phyloP scores from a whole-genome alignment of 345 rosid genomes.

The Turnera subulata region DNA sequence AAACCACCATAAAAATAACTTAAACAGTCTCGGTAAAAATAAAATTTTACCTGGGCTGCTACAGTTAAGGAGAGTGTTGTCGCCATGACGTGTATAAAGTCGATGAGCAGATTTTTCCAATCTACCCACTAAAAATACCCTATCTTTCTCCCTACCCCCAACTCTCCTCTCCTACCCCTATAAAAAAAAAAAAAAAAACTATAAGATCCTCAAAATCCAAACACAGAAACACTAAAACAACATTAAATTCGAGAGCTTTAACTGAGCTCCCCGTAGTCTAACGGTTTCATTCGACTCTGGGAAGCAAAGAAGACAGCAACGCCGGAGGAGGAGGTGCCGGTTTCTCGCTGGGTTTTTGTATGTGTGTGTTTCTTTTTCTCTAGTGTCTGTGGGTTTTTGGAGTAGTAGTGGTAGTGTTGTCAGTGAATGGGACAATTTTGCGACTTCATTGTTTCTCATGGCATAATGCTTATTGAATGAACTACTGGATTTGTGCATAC shows the following conservation, averaged over 20 bases:
- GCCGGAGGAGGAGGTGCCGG: neutral
- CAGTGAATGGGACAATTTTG: neutral
- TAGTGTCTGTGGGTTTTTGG: neutral
- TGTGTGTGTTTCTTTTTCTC: slow-evolving; percentile 46
- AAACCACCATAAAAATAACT: too few relatives aligned
- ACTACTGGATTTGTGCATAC: neutral
- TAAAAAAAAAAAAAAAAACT: too few relatives aligned
- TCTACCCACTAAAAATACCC: neutral
- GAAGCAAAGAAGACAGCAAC: neutral
- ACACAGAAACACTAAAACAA: neutral
- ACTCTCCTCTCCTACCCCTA: neutral
- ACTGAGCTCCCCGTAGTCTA: neutral
- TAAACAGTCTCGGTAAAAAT: too few relatives aligned
- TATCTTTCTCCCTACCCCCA: neutral
- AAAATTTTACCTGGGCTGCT: too few relatives aligned
- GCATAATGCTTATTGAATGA: neutral
- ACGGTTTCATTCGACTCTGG: slow-evolving; percentile 11
- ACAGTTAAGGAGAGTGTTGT: neutral
- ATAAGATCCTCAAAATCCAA: neutral
- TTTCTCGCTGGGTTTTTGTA: slow-evolving; percentile 31
- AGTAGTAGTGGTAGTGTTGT: slow-evolving; percentile 1
- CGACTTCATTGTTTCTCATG: too few relatives aligned
- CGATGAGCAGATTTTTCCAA: slow-evolving; percentile 61
- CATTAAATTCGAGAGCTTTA: neutral
- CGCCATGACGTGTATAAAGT: slow-evolving; percentile 86